phyloP scores from a whole-genome alignment of 306 rosid genomes.

The Styphnolobium japonicum region DNA sequence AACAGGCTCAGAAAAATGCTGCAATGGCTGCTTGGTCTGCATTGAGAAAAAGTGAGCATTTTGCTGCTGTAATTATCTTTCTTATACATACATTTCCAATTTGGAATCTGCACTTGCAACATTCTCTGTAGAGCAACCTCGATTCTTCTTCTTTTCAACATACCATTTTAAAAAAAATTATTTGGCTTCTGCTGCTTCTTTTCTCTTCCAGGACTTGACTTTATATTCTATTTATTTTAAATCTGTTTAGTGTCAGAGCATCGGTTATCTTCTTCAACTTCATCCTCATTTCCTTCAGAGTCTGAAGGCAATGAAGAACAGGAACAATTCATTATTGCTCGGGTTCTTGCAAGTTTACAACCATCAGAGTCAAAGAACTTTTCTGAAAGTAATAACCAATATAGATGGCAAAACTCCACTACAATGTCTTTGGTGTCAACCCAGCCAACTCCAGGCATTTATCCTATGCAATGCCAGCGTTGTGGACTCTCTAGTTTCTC shows the following conservation, averaged over 20 bases:
- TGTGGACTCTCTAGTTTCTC: constrained; percentile 50
- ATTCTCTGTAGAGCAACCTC: neutral
- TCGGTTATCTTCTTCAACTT: constrained; percentile 35
- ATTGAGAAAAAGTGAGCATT: constrained; percentile 59
- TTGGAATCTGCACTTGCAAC: constrained; percentile 12
- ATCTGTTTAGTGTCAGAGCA: constrained; percentile 61
- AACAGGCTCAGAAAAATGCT: constrained; percentile 87
- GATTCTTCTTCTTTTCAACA: neutral
- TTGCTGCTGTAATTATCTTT: neutral
- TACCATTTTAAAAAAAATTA: neutral
- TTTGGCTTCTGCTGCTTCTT: neutral
- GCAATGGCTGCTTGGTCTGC: constrained; percentile 84
- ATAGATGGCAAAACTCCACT: constrained; percentile 30
- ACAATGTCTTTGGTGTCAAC: constrained; percentile 34
- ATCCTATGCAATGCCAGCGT: constrained; percentile 47
- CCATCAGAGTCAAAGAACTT: constrained; percentile 35
- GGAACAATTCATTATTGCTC: constrained; percentile 67
- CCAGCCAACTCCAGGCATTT: constrained; percentile 35
- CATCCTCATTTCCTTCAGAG: constrained; percentile 38
- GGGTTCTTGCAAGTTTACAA: constrained; percentile 51
- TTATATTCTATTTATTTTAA: constrained; percentile 5
- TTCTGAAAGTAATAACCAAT: constrained; percentile 30
- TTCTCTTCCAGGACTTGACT: constrained; percentile 1
- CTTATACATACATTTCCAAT: neutral
- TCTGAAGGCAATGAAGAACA: constrained; percentile 58